Base-by-base conservation (phyloP, 495 filamentous ascomycete genomes). In the Lepraria neglecta region DNA sequence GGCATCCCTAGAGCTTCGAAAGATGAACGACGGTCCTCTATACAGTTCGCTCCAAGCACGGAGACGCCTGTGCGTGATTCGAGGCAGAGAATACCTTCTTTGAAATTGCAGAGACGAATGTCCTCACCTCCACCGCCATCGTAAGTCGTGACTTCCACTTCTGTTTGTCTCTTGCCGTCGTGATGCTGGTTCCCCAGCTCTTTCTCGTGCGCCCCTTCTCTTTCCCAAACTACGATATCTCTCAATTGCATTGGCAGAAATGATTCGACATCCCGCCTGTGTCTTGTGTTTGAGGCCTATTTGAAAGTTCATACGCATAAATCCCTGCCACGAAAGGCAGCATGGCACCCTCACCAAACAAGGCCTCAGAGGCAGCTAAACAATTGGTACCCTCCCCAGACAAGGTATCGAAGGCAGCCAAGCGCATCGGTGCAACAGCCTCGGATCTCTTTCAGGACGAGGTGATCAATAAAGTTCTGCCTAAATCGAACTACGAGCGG, bases 111-210 rank as follows among this genome's bases (percentile, higher is more conserved):
- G 27, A 68, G 64, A 51, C 64, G 65, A 50, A 53, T 69, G 19
- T 64, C 65, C 24, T 71, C 69, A 21, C 69, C 69, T 42, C 69
- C 69, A 35, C 69, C 69, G 11, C 69, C 69, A 1, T 68, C 68
- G 69, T 71, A 66, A 66, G 63, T 63, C 14, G 28, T 31, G 44
- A 61, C 28, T 50, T 51, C 52, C 47, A 54, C 31, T 57, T 42
- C 21, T 24, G 31, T 24, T 19, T 27, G 21, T 6, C 31, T 38
- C 30, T 30, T 46, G 12, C n/a, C 35, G 11, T 14, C 48, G 42
- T 42, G 14, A 24, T 59, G 19, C 28, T 59, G 45, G 27, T 24
- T 48, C n/a, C 30, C 15, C 11, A 1, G 47, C 19, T 24, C 19
- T n/a, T 1, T 24, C 27, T 21, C 12, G 11, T 52, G 14, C 21